A percentile compares a stretch with the other conserved stretches of the same genome.
Conservation (phyloP, 1,139 yeast species). For the Candida gigantensis region DNA sequence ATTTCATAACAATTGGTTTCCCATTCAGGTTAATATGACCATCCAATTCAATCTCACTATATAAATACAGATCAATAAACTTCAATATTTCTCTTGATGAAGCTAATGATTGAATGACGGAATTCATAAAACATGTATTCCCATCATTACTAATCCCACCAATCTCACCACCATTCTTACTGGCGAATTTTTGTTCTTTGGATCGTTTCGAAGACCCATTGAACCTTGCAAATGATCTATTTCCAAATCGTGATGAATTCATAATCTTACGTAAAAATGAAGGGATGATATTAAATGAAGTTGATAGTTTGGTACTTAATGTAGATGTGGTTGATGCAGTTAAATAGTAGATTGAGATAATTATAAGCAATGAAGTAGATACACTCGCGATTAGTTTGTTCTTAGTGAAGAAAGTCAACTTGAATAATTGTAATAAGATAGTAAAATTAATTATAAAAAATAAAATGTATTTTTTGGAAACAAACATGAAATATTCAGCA, state of each 20-base stretch:
- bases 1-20: slow-evolving; percentile 22
- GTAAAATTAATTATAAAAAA: slow-evolving; percentile 10
- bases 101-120: slow-evolving; percentile 81
- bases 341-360: slow-evolving; percentile 13
- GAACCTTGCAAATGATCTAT: slow-evolving; percentile 14
- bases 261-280: slow-evolving; percentile 17
- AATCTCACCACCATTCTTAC: slow-evolving; percentile 64
- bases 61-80: slow-evolving; percentile 54
- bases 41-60: slow-evolving; percentile 25
- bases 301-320: slow-evolving; percentile 9
- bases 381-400: slow-evolving; percentile 12
- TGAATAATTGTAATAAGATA: slow-evolving; percentile 10
- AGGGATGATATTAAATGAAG: slow-evolving; percentile 14
- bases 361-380: slow-evolving; percentile 12
- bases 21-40: slow-evolving; percentile 18
- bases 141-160: slow-evolving; percentile 91
- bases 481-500: slow-evolving; percentile 5
- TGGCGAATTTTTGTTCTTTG: slow-evolving; percentile 38
- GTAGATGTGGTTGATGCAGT: slow-evolving; percentile 11
- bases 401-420: slow-evolving; percentile 14
- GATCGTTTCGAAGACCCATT: slow-evolving; percentile 19
- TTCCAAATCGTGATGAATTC: slow-evolving; percentile 16
- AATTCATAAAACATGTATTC: slow-evolving; percentile 91
- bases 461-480: slow-evolving; percentile 6
- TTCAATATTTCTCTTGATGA: slow-evolving; percentile 63